Base-by-base conservation (phyloP, 225 moss, liverwort and hornwort genomes). In the Physcomitrellopsis africana region DNA sequence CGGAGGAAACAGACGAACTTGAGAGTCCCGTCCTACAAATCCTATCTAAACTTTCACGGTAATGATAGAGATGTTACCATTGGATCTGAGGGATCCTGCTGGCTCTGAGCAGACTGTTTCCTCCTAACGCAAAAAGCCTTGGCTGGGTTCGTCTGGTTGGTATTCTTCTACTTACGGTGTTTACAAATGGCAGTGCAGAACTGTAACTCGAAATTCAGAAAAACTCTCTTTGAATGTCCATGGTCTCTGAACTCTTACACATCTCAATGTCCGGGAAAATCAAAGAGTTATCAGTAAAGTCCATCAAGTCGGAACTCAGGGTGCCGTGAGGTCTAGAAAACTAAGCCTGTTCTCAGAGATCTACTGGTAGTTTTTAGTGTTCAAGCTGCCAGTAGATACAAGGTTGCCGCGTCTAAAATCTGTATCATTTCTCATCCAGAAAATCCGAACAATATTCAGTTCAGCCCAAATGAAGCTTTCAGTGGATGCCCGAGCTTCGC, bases 311-410 rank as follows among this genome's bases (percentile, higher is more conserved):
- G 32, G 32, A 37, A 37, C 32, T 37, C 47, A 63, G 69, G 80
- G 52, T 66, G 80, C 74, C 80, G 73, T 61, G 70, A 77, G 80
- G 77, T 77, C 71, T 63, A 64, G 16, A 48, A 2, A 72, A 63
- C 58, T 72, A 62, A 70, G 81, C 81, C 84, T 81, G 77, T 37
- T 81, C 49, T 74, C 67, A 49, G 56, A 76, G 48, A 56, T 66
- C 51, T 72, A 72, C 72, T 79, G 68, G 72, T 43, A 68, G 61
- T 15, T 52, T 72, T 22, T 37, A 53, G 46, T 43, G 73, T 63
- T 79, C 62, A 49, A 51, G 63, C 67, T 68, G 62, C 83, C 76
- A 77, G 64, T 69, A 52, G 52, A 69, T 22, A 72, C 76, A 73
- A 63, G 68, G 52, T 76, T 69, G 76, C 79, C 83, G 67, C 61